Evolutionary conservation across 2,329 filamentous ascomycete species (phyloP).

Genomic region (Diaporthe capsici): DNA sequence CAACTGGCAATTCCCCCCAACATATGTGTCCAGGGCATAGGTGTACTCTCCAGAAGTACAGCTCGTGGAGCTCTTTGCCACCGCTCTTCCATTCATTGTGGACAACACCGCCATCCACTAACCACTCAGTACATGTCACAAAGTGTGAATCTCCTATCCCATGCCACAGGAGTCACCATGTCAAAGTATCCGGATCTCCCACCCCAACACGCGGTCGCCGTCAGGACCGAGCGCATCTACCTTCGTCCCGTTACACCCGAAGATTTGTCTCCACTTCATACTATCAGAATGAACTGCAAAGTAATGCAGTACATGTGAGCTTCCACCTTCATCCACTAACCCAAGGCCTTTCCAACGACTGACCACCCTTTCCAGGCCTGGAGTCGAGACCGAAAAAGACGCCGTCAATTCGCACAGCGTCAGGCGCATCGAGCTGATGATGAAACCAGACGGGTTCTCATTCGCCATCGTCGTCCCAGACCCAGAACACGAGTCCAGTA

Average conservation of each 20-base stretch:
- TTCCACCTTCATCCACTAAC: background rate
- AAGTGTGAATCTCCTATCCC: background rate
- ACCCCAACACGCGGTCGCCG: background rate
- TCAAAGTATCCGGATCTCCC: background rate
- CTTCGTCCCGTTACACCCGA: constrained; percentile 18
- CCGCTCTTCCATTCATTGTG: no score
- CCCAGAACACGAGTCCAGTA: background rate
- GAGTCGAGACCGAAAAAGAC: constrained; percentile 12
- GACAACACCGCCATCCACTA: background rate
- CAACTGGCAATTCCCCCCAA: constrained; percentile 3
- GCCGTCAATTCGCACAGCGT: constrained; percentile 30
- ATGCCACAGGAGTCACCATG: background rate
- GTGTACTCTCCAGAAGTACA: background rate
- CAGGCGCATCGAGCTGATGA: constrained; percentile 33
- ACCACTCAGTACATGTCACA: no score
- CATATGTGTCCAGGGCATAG: background rate
- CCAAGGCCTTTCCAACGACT: background rate
- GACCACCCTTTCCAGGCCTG: background rate
- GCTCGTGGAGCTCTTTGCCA: background rate
- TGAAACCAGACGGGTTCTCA: constrained; percentile 25
- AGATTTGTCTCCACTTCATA: constrained; percentile 22
- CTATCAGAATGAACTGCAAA: constrained; percentile 21
- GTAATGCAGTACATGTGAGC: constrained; percentile 35
- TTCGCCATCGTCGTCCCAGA: constrained; percentile 25
- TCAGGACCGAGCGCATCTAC: constrained; percentile 13